phyloP scores from a whole-genome alignment of 768 basidiomycete species.

The Lenzites betulinus region DNA sequence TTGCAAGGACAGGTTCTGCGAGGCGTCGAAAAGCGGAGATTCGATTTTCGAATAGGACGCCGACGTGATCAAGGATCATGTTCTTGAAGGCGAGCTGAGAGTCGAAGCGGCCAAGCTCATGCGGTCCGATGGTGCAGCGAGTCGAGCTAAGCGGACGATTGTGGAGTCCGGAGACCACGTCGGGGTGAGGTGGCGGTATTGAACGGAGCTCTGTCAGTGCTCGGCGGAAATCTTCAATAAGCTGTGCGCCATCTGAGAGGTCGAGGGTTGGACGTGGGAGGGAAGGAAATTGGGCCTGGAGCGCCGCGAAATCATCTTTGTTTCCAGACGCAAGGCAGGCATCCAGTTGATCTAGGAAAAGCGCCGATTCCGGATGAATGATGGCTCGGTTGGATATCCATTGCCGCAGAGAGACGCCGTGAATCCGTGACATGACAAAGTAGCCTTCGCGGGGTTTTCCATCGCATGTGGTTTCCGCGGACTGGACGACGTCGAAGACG shows the following conservation, averaged over 20 bases:
- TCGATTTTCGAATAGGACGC: neutral
- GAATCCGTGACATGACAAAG: constrained; percentile 18
- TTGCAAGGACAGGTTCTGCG: constrained; percentile 1
- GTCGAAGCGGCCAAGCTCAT: neutral
- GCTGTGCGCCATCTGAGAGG: neutral
- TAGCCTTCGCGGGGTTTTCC: neutral
- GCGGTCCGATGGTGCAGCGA: neutral
- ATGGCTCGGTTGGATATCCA: constrained; percentile 2
- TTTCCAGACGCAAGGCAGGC: neutral
- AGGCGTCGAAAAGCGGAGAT: neutral
- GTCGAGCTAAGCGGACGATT: neutral
- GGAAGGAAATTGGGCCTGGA: neutral
- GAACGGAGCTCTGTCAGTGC: constrained; percentile 7
- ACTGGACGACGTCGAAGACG: constrained; percentile 11
- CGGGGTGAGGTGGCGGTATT: neutral
- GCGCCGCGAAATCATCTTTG: neutral
- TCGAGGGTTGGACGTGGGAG: neutral
- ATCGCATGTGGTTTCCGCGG: neutral
- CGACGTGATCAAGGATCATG: neutral
- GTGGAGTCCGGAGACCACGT: neutral
- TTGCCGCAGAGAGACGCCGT: neutral
- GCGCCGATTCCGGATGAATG: neutral
- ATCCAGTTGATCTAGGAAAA: neutral
- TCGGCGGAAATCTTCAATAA: neutral
- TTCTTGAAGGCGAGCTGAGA: constrained; percentile 5